phyloP scores from a whole-genome alignment of 805 yeast species.

The Candida krabiensis region DNA sequence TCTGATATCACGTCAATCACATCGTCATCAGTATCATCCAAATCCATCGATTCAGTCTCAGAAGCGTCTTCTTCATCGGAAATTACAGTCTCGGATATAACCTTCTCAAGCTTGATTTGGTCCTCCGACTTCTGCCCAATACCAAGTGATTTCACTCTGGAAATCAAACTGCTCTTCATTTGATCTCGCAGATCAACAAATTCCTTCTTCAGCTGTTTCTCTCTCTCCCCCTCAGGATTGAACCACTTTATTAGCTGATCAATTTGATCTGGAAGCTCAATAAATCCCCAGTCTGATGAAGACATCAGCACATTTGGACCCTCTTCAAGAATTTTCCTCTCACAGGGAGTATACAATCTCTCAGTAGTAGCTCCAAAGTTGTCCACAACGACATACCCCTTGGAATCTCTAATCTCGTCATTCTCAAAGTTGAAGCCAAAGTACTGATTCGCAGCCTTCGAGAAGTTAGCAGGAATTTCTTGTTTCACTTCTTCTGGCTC shows the following conservation, averaged over 20 bases:
- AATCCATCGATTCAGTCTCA: slow-evolving; percentile 10
- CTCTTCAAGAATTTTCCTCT: slow-evolving; percentile 71
- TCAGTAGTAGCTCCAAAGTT: slow-evolving; percentile 37
- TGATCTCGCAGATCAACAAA: slow-evolving; percentile 51
- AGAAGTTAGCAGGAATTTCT: slow-evolving; percentile 10
- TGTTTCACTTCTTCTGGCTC: slow-evolving; percentile 1
- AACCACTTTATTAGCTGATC: slow-evolving; percentile 62
- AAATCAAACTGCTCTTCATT: slow-evolving; percentile 52
- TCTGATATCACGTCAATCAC: slow-evolving; percentile 13
- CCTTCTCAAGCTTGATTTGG: slow-evolving; percentile 40
- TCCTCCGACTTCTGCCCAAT: slow-evolving; percentile 43
- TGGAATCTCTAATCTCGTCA: slow-evolving; percentile 21
- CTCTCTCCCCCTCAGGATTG: slow-evolving; percentile 74
- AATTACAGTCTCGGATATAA: slow-evolving; percentile 38
- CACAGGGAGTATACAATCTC: slow-evolving; percentile 35
- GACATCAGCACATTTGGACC: slow-evolving; percentile 53
- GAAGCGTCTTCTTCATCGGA: slow-evolving; percentile 35
- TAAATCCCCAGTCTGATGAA: slow-evolving; percentile 65
- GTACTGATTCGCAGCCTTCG: slow-evolving; percentile 29
- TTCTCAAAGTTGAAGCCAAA: slow-evolving; percentile 34
- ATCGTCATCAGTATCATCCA: slow-evolving; percentile 23
- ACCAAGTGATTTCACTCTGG: slow-evolving; percentile 57
- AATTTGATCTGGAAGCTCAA: slow-evolving; percentile 61
- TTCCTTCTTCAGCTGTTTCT: slow-evolving; percentile 64
- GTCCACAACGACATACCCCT: slow-evolving; percentile 32